Conservation (phyloP, 306 rosid genomes). For the Acacia melanoxylon region DNA sequence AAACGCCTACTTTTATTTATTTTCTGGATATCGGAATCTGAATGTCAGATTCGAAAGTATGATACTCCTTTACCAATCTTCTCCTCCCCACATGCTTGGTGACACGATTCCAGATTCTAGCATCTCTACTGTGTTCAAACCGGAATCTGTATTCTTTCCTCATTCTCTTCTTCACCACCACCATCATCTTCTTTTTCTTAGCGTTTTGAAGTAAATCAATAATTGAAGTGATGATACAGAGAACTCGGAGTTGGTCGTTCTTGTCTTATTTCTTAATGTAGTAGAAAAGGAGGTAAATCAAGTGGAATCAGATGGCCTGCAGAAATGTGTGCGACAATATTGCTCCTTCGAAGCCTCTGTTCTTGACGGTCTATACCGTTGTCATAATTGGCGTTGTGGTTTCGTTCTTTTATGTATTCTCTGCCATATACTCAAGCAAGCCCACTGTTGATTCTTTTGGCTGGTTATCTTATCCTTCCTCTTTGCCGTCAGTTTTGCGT, state of each 20-base stretch:
- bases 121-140: background rate
- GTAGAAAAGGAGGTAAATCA: background rate
- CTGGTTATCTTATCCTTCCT: slow-evolving; percentile 42
- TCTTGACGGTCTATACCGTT: slow-evolving; percentile 60
- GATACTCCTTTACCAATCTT: background rate
- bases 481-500: slow-evolving; percentile 36
- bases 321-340: slow-evolving; percentile 49
- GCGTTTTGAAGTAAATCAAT: background rate
- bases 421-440: slow-evolving; percentile 57
- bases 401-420: slow-evolving; percentile 68
- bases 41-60: no score
- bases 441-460: slow-evolving; percentile 38
- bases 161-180: background rate
- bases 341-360: slow-evolving; percentile 56
- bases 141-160: background rate
- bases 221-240: background rate
- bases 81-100: background rate
- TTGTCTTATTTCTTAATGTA: background rate
- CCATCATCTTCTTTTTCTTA: background rate
- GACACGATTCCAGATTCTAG: background rate
- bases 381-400: slow-evolving; percentile 61
- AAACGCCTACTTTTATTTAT: no score
- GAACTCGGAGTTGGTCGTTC: background rate
- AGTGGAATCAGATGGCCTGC: slow-evolving; percentile 40
- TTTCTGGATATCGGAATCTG: no score